A percentile compares a stretch with the other conserved stretches of the same genome.
Conservation (phyloP, 495 filamentous ascomycete genomes). For the Aspergillus egyptiacus region DNA sequence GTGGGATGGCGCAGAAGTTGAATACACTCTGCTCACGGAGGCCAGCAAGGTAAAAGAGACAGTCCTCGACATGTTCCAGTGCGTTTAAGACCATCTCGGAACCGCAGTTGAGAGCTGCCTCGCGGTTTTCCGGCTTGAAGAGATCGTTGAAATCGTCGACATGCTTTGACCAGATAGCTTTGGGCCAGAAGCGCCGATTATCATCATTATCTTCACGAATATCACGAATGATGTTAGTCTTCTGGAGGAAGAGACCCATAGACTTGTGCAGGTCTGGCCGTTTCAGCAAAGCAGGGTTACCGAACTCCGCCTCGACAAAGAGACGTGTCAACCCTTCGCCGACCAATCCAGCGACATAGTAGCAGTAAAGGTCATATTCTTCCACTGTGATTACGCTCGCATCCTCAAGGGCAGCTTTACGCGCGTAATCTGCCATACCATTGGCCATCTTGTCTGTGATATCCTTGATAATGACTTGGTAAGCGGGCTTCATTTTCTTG, state of each 20-base stretch:
- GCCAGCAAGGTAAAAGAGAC: conserved; percentile 94
- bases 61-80: conserved; percentile 82
- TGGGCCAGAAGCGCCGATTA: conserved; percentile 84
- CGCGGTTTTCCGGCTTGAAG: conserved; percentile 71
- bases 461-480: conserved; percentile 84
- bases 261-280: conserved; percentile 79
- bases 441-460: conserved; percentile 95
- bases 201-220: conserved; percentile 86
- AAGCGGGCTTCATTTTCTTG: conserved; percentile 79
- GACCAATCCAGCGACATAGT: conserved; percentile 95
- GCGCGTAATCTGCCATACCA: conserved; percentile 93
- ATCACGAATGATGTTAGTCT: conserved; percentile 98
- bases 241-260: conserved; percentile 96
- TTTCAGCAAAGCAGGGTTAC: conserved; percentile 75
- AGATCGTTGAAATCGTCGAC: conserved; percentile 85
- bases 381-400: conserved; percentile 75
- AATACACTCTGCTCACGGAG: conserved; percentile 97
- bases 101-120: conserved; percentile 78
- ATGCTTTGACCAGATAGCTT: conserved; percentile 93
- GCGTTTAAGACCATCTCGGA: conserved; percentile 93
- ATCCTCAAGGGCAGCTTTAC: conserved; percentile 70
- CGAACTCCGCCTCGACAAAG: conserved; percentile 82
- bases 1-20: conserved; percentile 99
- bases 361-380: conserved; percentile 94
- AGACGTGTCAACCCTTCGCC: conserved; percentile 88